Evolutionary conservation across 23 red algal genomes (phyloP).

Genomic region (Gracilaria domingensis): DNA sequence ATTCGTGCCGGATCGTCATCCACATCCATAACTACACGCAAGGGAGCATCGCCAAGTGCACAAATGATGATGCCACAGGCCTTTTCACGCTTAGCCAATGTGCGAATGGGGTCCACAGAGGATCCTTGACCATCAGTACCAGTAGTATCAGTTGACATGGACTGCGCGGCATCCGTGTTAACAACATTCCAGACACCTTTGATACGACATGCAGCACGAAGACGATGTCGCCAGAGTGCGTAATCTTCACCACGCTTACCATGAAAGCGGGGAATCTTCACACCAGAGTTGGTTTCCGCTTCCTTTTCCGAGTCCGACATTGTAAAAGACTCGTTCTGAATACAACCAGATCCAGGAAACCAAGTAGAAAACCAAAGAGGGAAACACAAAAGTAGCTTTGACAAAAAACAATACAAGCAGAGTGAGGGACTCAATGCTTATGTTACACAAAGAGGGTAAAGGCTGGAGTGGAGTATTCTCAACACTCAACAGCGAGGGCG

Average conservation of each 20-base stretch:
- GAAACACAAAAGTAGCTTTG: no score
- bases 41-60: slow-evolving; percentile 2
- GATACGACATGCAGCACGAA: slow-evolving; percentile 36
- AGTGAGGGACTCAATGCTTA: slow-evolving; percentile 13
- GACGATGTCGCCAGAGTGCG: slow-evolving; percentile 37
- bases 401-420: background rate
- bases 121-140: background rate
- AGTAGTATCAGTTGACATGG: background rate
- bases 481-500: background rate
- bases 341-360: background rate
- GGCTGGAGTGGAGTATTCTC: slow-evolving; percentile 10
- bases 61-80: background rate
- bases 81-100: background rate
- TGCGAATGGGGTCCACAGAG: background rate
- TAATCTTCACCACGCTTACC: slow-evolving; percentile 20
- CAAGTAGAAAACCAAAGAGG: background rate
- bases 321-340: background rate
- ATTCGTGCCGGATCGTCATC: slow-evolving; percentile 15
- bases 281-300: slow-evolving; percentile 12
- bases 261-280: slow-evolving; percentile 49
- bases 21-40: slow-evolving; percentile 23
- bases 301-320: slow-evolving; percentile 37
- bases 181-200: slow-evolving; percentile 41
- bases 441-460: background rate
- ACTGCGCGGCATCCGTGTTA: background rate